Evolutionary conservation across 805 yeast species (phyloP).

Genomic region (Candida silvatica): DNA sequence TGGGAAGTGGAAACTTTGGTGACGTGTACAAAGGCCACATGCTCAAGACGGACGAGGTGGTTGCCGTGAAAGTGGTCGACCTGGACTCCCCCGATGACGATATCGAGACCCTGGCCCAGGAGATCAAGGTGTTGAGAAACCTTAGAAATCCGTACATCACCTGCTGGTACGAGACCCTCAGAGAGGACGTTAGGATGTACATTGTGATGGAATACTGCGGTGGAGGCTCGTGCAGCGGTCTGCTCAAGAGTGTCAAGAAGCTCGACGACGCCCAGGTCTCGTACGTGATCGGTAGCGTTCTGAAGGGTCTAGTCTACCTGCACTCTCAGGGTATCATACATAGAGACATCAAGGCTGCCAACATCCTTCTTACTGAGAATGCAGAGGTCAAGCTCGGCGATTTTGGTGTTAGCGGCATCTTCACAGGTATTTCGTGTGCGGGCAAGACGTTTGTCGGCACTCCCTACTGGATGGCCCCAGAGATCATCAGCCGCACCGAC

Average conservation of each 20-base stretch:
- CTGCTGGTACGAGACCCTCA: slow-evolving; percentile 52
- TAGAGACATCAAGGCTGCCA: slow-evolving; percentile 92
- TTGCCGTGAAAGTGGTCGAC: slow-evolving; percentile 84
- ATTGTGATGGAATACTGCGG: slow-evolving; percentile 94
- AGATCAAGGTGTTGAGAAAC: slow-evolving; percentile 65
- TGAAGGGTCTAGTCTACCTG: slow-evolving; percentile 65
- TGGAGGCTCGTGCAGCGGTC: slow-evolving; percentile 84
- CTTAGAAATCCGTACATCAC: slow-evolving; percentile 64
- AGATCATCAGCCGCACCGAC: slow-evolving; percentile 44
- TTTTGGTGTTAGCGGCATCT: slow-evolving; percentile 85
- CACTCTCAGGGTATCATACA: slow-evolving; percentile 77
- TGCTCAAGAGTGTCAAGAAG: slow-evolving; percentile 45
- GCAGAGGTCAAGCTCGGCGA: slow-evolving; percentile 88
- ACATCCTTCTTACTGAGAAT: slow-evolving; percentile 57
- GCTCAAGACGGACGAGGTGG: slow-evolving; percentile 29
- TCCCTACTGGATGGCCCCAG: slow-evolving; percentile 88
- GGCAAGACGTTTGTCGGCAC: slow-evolving; percentile 49
- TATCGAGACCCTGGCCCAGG: slow-evolving; percentile 61
- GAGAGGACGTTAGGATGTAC: slow-evolving; percentile 66
- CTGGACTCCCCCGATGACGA: slow-evolving; percentile 76
- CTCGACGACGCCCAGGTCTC: slow-evolving; percentile 55
- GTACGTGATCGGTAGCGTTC: slow-evolving; percentile 52
- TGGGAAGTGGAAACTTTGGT: slow-evolving; percentile 83
- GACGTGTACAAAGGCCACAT: slow-evolving; percentile 63
- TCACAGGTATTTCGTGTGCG: slow-evolving; percentile 46